Base-by-base conservation (phyloP, 2,329 filamentous ascomycete genomes). In the Alternaria longipes region DNA sequence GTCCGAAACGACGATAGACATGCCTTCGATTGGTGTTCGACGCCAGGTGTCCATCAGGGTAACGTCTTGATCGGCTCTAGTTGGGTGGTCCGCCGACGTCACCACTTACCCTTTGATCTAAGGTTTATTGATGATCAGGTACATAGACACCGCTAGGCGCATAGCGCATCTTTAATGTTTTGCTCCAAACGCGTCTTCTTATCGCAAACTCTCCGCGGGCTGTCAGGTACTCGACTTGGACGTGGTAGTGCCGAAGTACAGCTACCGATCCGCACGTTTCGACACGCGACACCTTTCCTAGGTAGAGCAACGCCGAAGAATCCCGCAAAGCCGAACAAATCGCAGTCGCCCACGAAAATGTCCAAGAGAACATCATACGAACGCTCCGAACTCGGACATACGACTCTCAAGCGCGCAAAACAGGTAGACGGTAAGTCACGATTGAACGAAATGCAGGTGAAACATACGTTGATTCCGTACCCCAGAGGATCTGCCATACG, bases 361-460 rank as follows among this genome's bases (percentile, higher is more conserved):
- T 74, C 74, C 14, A 77, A 78, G 60, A 64, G 74, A 54, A 73
- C 68, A 16, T 64, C 73, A 5, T 75, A 75, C 56, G 62, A 73
- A 16, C 70, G 69, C 22, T 70, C 72, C n/a, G 74, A 78, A 53
- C 70, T 78, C 45, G 71, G 71, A 3, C 82, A 83, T 64, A 83
- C 83, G 3, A 79, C 79, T 8, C 82, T 79, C 3, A 84, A 84
- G 72, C 79, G 82, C 40, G 83, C 83, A 20, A 85, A 84, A 69
- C 75, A 84, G 61, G 77, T 85, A 51, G 83, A 84, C 54, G 34
- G 34, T 38, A 8, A n/a, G 34, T 38, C 9, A 16, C 0, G 14
- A 3, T 16, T n/a, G 16, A 8, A 18, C 16, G 0, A 0, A 7
- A 38, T 38, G 34, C 34, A 18, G 14, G 16, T 18, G 16, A n/a